Evolutionary conservation across 805 yeast species (phyloP).

Genomic region (Myxozyma monticola): DNA sequence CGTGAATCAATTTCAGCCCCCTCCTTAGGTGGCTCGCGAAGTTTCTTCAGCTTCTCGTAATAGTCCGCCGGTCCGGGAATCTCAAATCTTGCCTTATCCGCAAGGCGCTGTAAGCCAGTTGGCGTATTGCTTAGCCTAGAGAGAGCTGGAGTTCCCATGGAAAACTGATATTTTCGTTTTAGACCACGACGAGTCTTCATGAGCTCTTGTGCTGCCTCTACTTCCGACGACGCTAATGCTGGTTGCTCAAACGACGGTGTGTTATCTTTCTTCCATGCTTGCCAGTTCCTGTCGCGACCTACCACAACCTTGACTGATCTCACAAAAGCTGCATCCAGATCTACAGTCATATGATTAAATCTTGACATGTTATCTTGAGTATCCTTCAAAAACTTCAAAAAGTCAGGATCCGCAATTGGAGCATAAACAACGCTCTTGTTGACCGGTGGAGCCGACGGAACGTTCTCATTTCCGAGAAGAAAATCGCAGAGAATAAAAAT

Average conservation of each 20-base stretch:
- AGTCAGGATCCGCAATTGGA: constrained; percentile 23
- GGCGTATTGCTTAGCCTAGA: constrained; percentile 43
- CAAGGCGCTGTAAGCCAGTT: constrained; percentile 44
- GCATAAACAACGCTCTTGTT: constrained; percentile 33
- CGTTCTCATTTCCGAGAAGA: constrained; percentile 15
- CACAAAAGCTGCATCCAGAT: constrained; percentile 24
- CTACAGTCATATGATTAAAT: constrained; percentile 10
- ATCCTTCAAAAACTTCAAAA: constrained; percentile 26
- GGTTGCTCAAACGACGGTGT: constrained; percentile 35
- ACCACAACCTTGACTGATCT: constrained; percentile 28
- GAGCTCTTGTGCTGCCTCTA: constrained; percentile 7
- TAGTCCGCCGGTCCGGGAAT: constrained; percentile 35
- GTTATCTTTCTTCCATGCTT: constrained; percentile 39
- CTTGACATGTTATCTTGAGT: constrained; percentile 6
- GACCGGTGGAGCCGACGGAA: background rate
- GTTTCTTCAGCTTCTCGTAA: constrained; percentile 16
- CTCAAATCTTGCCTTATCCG: constrained; percentile 18
- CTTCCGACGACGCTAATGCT: constrained; percentile 5
- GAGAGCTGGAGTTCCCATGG: constrained; percentile 39
- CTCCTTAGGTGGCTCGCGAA: constrained; percentile 32
- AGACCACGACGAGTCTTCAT: constrained; percentile 22
- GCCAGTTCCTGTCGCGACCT: constrained; percentile 38
- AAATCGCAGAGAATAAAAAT: constrained; percentile 36
- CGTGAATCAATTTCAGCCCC: constrained; percentile 19
- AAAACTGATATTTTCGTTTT: constrained; percentile 34